A percentile compares a stretch with the other conserved stretches of the same genome.
phyloP scores from a whole-genome alignment of 1,284 basidiomycete genomes.

The Meira nashicola region DNA sequence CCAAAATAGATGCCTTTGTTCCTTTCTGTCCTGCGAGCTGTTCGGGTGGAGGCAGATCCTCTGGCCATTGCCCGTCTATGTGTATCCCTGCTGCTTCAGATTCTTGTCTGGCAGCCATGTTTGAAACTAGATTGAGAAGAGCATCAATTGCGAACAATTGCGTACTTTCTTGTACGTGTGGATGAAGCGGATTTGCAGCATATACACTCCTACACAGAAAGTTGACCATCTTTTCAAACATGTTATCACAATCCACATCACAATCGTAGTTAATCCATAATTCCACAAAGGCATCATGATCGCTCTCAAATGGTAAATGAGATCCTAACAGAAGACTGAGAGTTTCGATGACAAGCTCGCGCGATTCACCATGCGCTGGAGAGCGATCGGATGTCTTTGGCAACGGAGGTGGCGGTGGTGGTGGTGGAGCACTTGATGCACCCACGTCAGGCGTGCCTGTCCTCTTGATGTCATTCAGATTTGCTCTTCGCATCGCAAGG shows the following conservation, averaged over 20 bases:
- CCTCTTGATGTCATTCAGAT: not conserved
- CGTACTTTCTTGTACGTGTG: constrained; percentile 70
- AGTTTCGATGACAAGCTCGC: constrained; percentile 85
- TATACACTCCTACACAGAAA: constrained; percentile 63
- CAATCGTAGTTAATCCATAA: constrained; percentile 96
- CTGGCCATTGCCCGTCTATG: constrained; percentile 19
- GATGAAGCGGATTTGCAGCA: constrained; percentile 62
- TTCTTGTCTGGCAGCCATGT: constrained; percentile 72
- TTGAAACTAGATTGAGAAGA: constrained; percentile 76
- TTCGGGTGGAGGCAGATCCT: constrained; percentile 33
- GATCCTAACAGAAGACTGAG: constrained; percentile 68
- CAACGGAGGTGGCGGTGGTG: constrained; percentile 57
- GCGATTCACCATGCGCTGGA: constrained; percentile 66
- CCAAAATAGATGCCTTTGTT: constrained; percentile 77
- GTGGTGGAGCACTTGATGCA: constrained; percentile 55
- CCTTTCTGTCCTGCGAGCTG: constrained; percentile 70
- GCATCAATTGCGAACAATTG: constrained; percentile 88
- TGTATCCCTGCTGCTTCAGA: not conserved
- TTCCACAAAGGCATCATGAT: constrained; percentile 74
- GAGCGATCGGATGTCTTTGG: constrained; percentile 63
- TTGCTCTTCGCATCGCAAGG: constrained; percentile 6
- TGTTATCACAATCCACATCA: constrained; percentile 89
- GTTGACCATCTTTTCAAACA: constrained; percentile 84
- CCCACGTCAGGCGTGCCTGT: not conserved
- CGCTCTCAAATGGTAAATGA: constrained; percentile 55